Evolutionary conservation across 352 stramenopile species (phyloP).

Genomic region (Paralagenidium karlingii): DNA sequence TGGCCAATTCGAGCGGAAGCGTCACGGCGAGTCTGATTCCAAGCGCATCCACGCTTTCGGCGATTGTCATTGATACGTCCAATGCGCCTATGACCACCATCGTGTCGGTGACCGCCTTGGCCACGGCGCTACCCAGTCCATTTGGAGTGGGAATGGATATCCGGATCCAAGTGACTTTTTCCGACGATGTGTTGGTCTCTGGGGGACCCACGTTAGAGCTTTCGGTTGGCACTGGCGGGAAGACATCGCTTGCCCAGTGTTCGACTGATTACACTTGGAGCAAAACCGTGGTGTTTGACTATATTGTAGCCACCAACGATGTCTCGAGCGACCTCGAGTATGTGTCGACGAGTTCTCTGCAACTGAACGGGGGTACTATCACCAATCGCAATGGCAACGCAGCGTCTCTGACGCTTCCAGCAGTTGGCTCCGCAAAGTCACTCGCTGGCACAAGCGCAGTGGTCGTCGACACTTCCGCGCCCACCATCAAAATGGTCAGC

Average conservation of each 20-base stretch:
- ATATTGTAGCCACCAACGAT: constrained; percentile 45
- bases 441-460: constrained; percentile 35
- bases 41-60: constrained; percentile 40
- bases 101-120: constrained; percentile 21
- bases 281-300: constrained; percentile 44
- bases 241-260: constrained; percentile 32
- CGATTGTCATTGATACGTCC: constrained; percentile 53
- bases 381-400: constrained; percentile 51
- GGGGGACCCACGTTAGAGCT: constrained; percentile 44
- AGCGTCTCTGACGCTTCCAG: constrained; percentile 38
- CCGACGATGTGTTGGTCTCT: constrained; percentile 51
- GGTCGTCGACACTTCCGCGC: constrained; percentile 54
- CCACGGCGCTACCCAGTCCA: constrained; percentile 39
- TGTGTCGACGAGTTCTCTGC: constrained; percentile 31
- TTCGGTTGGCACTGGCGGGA: no score
- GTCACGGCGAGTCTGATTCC: constrained; percentile 43
- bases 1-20: constrained; percentile 16
- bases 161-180: constrained; percentile 57
- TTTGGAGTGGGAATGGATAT: constrained; percentile 56
- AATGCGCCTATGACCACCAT: constrained; percentile 27
- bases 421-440: constrained; percentile 20
- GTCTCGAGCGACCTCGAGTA: constrained; percentile 44
- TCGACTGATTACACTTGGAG: constrained; percentile 43
- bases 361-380: constrained; percentile 37
- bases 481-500: constrained; percentile 36